Evolutionary conservation across 176 grass and related monocot species (phyloP).

Genomic region (Oryza australiensis): DNA sequence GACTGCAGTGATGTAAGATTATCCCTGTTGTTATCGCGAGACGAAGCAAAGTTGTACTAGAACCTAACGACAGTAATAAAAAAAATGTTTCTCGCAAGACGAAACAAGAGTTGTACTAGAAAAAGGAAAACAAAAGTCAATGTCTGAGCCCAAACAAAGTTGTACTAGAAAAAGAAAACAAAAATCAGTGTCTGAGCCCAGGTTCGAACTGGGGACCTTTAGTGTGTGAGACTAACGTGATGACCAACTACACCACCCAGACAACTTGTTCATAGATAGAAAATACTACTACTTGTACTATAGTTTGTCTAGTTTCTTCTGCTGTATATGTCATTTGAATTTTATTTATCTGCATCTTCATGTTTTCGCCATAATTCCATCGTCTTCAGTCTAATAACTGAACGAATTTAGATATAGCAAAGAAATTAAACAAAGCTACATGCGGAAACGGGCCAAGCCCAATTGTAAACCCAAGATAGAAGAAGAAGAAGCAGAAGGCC

Average conservation of each 20-base stretch:
- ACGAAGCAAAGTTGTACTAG: slow-evolving; percentile 1
- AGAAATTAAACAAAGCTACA: too few relatives aligned
- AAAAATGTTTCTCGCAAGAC: too few relatives aligned
- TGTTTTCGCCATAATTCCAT: too few relatives aligned
- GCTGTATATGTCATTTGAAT: too few relatives aligned
- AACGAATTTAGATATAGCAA: not conserved
- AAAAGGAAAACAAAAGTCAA: not conserved
- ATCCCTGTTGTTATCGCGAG: slow-evolving; percentile 16
- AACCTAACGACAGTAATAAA: not conserved
- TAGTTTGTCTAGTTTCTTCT: too few relatives aligned
- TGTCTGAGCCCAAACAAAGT: too few relatives aligned
- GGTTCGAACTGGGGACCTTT: slow-evolving; percentile 80
- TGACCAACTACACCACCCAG: slow-evolving; percentile 48
- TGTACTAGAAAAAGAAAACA: not conserved
- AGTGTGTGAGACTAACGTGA: slow-evolving; percentile 51
- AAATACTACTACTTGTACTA: not conserved
- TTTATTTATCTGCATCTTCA: too few relatives aligned
- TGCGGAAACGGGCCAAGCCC: too few relatives aligned
- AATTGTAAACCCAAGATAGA: too few relatives aligned
- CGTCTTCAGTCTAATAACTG: not conserved
- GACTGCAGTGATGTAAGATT: slow-evolving; percentile 16
- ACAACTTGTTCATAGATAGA: not conserved
- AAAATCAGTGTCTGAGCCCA: slow-evolving; percentile 45
- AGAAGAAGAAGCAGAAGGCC: too few relatives aligned
- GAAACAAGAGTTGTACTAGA: not conserved